Conservation (phyloP, 768 basidiomycete genomes). For the Vararia minispora region DNA sequence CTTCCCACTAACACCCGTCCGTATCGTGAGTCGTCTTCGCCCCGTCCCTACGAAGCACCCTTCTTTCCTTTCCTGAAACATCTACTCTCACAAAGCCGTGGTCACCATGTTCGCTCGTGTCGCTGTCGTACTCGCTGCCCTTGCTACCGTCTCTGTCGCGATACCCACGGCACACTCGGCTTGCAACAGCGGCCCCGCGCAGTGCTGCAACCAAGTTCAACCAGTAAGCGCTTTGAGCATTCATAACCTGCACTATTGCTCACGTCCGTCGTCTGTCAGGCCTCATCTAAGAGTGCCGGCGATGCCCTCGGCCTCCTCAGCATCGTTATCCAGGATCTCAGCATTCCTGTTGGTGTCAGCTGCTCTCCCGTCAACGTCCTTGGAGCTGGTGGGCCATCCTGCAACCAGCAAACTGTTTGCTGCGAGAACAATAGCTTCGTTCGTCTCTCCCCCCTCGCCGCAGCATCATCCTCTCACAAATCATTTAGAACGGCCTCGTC, state of each 20-base stretch:
- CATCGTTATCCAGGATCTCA: constrained; percentile 5
- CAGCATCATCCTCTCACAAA: no score
- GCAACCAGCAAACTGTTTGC: constrained; percentile 4
- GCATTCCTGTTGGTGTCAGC: constrained; percentile 3
- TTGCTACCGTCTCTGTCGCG: no score
- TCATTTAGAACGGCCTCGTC: constrained; percentile 26
- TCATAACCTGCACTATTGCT: not conserved
- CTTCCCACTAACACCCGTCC: no score
- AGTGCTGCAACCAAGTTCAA: constrained; percentile 9
- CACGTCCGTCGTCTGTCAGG: not conserved
- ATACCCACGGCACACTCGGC: no score
- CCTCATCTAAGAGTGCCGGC: not conserved
- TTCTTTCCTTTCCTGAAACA: no score
- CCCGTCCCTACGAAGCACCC: no score
- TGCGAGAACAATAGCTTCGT: constrained; percentile 10
- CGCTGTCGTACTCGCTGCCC: no score
- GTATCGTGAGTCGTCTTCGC: no score
- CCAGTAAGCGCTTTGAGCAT: not conserved
- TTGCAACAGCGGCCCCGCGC: constrained; percentile 3
- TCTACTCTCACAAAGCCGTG: no score
- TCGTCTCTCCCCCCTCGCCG: no score
- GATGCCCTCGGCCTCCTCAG: constrained; percentile 2
- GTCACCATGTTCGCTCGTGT: no score
- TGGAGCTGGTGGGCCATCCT: constrained; percentile 1
- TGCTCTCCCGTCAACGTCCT: constrained; percentile 6